Base-by-base conservation (phyloP, 495 filamentous ascomycete species). In the Talaromyces adpressus region DNA sequence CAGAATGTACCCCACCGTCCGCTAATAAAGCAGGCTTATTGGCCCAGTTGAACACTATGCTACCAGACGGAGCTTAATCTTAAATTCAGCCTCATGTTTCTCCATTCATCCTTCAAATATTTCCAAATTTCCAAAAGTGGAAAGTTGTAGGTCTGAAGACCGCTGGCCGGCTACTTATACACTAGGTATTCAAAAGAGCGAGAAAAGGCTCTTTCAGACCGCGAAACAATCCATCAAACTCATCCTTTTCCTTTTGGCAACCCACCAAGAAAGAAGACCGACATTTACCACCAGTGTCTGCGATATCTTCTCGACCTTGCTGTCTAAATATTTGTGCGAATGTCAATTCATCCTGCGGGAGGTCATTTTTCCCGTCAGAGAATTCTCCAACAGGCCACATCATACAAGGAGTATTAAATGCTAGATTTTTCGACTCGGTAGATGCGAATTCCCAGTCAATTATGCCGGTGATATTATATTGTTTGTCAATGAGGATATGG, bases 371-470 rank as follows among this genome's bases (percentile, higher is more conserved):
- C 1, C 75, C 74, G 3, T 71, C 61, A 57, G 72, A 78, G 68
- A 74, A 77, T 18, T 68, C 57, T 8, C 49, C 69, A 3, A 76
- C 71, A 0, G 72, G 73, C 68, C 65, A 73, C 66, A 77, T 66
- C 70, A 71, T 71, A 51, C 66, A 70, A 18, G 74, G 73, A 1
- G 73, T 71, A 64, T 58, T 68, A 59, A 76, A 78, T 47, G 74
- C 72, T 1, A 68, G 59, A 27, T 65, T 66, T 62, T 66, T 72
- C 4, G 68, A 61, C 5, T 61, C 67, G 11, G 73, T 70, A 23
- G 62, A 39, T 9, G 76, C 68, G 62, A 63, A 74, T 61, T 78
- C 68, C 74, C 71, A 78, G 57, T 79, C 73, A 30, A 76, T 77
- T 51, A 76, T 68, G 11, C 72, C 70, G 12, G 69, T 69, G 57